These are phyloP conservation scores for Leucosporidium scottii DNA, from an alignment of 768 basidiomycete genomes.

Conservation along the genomic window DNA sequence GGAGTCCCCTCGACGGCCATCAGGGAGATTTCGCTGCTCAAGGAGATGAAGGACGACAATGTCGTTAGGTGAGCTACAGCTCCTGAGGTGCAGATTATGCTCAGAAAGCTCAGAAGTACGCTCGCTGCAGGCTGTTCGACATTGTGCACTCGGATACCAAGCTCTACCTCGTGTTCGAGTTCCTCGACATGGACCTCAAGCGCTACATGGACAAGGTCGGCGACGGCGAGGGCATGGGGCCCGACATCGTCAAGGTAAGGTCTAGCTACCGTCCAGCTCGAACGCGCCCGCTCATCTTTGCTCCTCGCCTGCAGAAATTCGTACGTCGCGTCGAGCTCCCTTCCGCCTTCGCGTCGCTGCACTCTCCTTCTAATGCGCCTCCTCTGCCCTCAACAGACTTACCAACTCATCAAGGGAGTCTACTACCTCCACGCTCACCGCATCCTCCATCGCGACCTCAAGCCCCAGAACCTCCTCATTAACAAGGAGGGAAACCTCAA, in stretches of 20 bases:
- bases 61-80: slow-evolving; percentile 63
- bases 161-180: slow-evolving; percentile 95
- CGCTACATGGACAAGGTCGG: slow-evolving; percentile 87
- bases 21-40: slow-evolving; percentile 91
- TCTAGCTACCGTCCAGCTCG: background rate
- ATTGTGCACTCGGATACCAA: slow-evolving; percentile 96
- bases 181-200: slow-evolving; percentile 92
- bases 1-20: slow-evolving; percentile 98
- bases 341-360: background rate
- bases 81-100: too few relatives aligned
- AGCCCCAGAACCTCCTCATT: slow-evolving; percentile 79
- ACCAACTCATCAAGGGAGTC: slow-evolving; percentile 82
- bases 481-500: slow-evolving; percentile 85
- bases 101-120: background rate
- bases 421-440: slow-evolving; percentile 92
- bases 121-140: slow-evolving; percentile 65
- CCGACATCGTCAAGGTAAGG: slow-evolving; percentile 75
- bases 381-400: slow-evolving; percentile 66
- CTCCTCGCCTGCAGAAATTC: slow-evolving; percentile 23
- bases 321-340: background rate
- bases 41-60: slow-evolving; percentile 92
- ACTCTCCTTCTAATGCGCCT: background rate
- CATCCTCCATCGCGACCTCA: slow-evolving; percentile 93
- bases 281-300: background rate
- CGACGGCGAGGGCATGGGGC: slow-evolving; percentile 53